Evolutionary conservation across 257 asterid genomes (phyloP).

Genomic region (Solanum dulcamara): DNA sequence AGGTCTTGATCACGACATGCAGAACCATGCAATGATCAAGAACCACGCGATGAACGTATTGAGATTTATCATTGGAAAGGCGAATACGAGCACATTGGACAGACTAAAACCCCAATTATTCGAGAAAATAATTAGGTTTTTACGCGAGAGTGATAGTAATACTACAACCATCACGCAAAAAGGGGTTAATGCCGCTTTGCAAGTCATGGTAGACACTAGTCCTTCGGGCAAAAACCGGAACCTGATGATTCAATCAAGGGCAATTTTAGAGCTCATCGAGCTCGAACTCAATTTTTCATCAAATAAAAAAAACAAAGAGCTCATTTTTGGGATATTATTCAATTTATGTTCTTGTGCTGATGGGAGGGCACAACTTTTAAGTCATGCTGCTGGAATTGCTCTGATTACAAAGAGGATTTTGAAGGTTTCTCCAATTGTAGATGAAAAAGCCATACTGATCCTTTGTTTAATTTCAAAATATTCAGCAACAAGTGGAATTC

Average conservation of each 20-base stretch:
- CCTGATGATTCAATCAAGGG: slow-evolving; percentile 30
- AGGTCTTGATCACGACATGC: neutral
- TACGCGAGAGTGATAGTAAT: neutral
- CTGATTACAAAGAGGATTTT: slow-evolving; percentile 35
- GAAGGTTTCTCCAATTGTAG: slow-evolving; percentile 28
- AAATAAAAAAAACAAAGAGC: slow-evolving; percentile 31
- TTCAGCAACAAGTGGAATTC: slow-evolving; percentile 26
- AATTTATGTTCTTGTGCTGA: slow-evolving; percentile 41
- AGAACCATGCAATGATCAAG: neutral
- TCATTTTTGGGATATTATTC: slow-evolving; percentile 26
- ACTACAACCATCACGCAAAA: neutral
- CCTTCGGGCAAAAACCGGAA: slow-evolving; percentile 34
- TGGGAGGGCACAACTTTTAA: slow-evolving; percentile 52
- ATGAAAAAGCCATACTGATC: slow-evolving; percentile 37
- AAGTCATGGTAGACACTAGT: slow-evolving; percentile 21
- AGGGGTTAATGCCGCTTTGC: slow-evolving; percentile 21
- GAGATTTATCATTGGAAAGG: slow-evolving; percentile 6
- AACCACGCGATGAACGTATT: neutral
- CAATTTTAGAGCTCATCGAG: slow-evolving; percentile 31
- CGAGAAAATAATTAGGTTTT: neutral
- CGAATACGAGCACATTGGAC: slow-evolving; percentile 1
- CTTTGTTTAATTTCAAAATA: slow-evolving; percentile 24
- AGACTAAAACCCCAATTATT: slow-evolving; percentile 30
- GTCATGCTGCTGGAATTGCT: slow-evolving; percentile 46
- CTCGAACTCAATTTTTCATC: slow-evolving; percentile 11